phyloP scores from a whole-genome alignment of 371 early-diverging fungal genomes.

The Nematocida sp. region DNA sequence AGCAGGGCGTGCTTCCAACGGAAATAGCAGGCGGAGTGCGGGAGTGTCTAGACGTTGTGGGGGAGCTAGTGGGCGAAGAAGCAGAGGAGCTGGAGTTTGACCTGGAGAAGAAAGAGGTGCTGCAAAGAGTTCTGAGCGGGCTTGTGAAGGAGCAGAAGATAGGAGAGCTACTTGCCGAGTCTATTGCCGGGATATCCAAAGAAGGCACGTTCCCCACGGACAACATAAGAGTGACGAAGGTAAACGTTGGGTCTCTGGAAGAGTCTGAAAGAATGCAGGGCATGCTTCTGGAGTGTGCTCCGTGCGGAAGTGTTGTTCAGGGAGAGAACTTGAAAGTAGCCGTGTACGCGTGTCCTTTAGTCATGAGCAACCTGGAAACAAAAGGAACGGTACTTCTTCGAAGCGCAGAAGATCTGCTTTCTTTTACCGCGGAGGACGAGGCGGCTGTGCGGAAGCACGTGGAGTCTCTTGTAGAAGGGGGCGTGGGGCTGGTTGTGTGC shows the following conservation, averaged over 20 bases:
- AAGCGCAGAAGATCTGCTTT: constrained; percentile 86
- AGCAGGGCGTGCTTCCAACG: constrained; percentile 57
- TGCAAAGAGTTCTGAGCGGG: constrained; percentile 47
- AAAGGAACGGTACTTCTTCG: constrained; percentile 94
- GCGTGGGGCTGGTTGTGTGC: constrained; percentile 58
- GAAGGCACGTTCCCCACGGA: constrained; percentile 55
- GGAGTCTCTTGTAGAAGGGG: constrained; percentile 78
- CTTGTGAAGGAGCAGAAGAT: constrained; percentile 51
- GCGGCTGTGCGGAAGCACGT: constrained; percentile 66
- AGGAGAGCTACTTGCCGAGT: constrained; percentile 41
- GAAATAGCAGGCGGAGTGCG: constrained; percentile 46
- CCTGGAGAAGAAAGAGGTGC: constrained; percentile 2
- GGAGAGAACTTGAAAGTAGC: constrained; percentile 70
- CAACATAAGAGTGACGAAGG: constrained; percentile 68
- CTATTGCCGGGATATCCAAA: constrained; percentile 36
- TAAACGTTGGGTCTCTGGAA: constrained; percentile 79
- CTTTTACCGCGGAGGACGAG: constrained; percentile 82
- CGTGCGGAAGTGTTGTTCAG: constrained; percentile 69
- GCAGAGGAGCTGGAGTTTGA: constrained; percentile 21
- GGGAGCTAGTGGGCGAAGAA: constrained; percentile 10
- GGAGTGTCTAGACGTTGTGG: constrained; percentile 35
- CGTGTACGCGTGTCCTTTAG: constrained; percentile 87
- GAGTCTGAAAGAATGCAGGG: constrained; percentile 85
- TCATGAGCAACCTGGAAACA: constrained; percentile 87
- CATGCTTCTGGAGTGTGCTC: constrained; percentile 91